Base-by-base conservation (phyloP, 257 asterid species). In the Solanum etuberosum region DNA sequence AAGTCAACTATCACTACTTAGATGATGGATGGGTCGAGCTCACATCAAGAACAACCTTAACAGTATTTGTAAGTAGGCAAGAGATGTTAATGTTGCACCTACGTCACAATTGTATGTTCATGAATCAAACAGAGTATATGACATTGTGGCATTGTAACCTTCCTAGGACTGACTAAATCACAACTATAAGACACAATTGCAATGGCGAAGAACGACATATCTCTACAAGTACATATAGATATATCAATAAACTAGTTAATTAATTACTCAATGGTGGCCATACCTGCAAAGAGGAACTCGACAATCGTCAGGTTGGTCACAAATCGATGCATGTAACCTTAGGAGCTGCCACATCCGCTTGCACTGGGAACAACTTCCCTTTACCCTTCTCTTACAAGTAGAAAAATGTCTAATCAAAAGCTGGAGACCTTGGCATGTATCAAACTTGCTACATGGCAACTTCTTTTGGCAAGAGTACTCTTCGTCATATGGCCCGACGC, bases 201-300 rank as follows among this genome's bases (percentile, higher is more conserved):
- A 15, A 72, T 35, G n/a, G 35, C 5, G n/a, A 42, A 40, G 35
- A 40, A 42, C 29, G 6, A 42, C 46, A 25, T n/a, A 42, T 42
- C n/a, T 20, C 12, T 20, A 7, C 65, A 57, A 57, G 65, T 57
- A 57, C 1, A 57, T 54, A 54, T 20, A 57, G 65, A 16, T n/a
- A n/a, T n/a, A n/a, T 51, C n/a, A 51, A 48, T 15, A 48, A 76
- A 40, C 14, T 76, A 40, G 35, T 40, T 43, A 1, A 43, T 46
- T n/a, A 72, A 43, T 46, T n/a, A 72, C 78, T 32, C 8, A 81
- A 23, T 27, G 54, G 32, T 48, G 57, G 57, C 74, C 74, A 86
- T 92, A 96, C 99, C 98, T 93, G 98, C 98, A 94, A 10, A 96
- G 90, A n/a, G 99, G 99, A 68, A 96, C 99, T 86, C 91, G 89